Evolutionary conservation across 202 grass and related monocot species (phyloP), one percentile per base, ranked within the genome.

Genomic region (Eragrostis tef): DNA sequence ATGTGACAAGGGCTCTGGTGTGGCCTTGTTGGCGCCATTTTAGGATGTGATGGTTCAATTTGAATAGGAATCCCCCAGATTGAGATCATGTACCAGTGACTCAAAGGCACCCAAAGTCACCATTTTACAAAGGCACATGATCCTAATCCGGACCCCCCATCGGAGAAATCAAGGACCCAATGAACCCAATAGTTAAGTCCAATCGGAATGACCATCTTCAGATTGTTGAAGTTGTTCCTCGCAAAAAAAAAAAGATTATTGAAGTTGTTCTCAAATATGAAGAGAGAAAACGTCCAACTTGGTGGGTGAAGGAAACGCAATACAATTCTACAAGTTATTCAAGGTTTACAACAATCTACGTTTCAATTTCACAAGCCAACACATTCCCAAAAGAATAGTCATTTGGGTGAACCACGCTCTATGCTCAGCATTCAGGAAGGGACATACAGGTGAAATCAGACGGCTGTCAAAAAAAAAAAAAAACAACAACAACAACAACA

Each of bases 181-280:
- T 20, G 22, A 58, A 10, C 16, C 54, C 10, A 22, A 58, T 58
- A 19, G 16, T 54, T 9, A 11, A 39, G 5, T 2, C 22, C 57
- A 24, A 60, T 12, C 6, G 12, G 12, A 24, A 43, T 25, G 72
- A 25, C 12, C 11, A 73, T 20, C 19, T 56, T 14, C 4, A 56
- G 22, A 60, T 58, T n/a, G 13, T 60, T 26, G 8, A 60, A 54
- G 19, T 1, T 54, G 10, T 6, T 54, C 7, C 7, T 26, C 13
- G 48, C 70, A 84, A 48, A 71, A 84, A 51, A 67, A 16, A 67
- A 19, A 64, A 54, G 21, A 59, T 57, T 19, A 25, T 59, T 25
- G 7, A 59, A 53, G 17, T 1, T 53, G 16, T 53, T 3, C 6
- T 25, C 12, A 34, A 34, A 39, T 39, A 39, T 39, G 34, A 39